phyloP scores from a whole-genome alignment of 2,329 filamentous ascomycete species.

The Aspergillus sp. region DNA sequence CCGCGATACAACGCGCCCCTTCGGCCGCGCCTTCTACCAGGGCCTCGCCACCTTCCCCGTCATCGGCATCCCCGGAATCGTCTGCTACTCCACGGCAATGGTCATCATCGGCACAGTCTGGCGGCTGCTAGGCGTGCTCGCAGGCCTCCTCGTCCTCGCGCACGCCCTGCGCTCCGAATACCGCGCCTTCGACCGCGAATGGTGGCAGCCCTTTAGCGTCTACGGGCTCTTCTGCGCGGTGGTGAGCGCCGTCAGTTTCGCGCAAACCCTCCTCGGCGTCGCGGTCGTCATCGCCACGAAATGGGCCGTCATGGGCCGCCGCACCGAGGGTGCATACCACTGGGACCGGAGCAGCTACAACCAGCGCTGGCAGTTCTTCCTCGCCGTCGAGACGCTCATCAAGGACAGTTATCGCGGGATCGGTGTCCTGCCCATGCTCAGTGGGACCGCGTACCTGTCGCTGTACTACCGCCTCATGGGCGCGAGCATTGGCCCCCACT shows the following conservation, averaged over 20 bases:
- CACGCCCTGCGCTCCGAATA: not conserved
- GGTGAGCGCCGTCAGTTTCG: not conserved
- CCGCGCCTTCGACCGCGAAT: slow-evolving; percentile 9
- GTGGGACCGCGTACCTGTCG: slow-evolving; percentile 57
- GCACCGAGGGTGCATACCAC: slow-evolving; percentile 59
- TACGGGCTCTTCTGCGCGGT: slow-evolving; percentile 1
- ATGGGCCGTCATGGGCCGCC: slow-evolving; percentile 58
- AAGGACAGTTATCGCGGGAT: slow-evolving; percentile 55
- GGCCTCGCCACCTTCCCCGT: slow-evolving; percentile 9
- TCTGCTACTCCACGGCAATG: slow-evolving; percentile 2
- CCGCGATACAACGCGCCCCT: slow-evolving; percentile 43
- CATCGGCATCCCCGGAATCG: slow-evolving; percentile 6
- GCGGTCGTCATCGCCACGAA: slow-evolving; percentile 53
- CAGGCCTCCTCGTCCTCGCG: slow-evolving; percentile 2
- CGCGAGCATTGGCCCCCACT: slow-evolving; percentile 59
- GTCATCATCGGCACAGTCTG: slow-evolving; percentile 1
- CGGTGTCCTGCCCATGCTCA: slow-evolving; percentile 59
- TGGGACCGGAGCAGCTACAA: slow-evolving; percentile 63
- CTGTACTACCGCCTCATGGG: slow-evolving; percentile 60
- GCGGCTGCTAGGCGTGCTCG: not conserved
- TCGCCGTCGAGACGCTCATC: slow-evolving; percentile 57
- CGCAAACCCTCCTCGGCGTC: slow-evolving; percentile 45
- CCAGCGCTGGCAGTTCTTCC: slow-evolving; percentile 62
- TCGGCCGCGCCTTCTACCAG: slow-evolving; percentile 56
- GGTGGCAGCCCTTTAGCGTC: slow-evolving; percentile 14